Conservation (phyloP, 2,329 filamentous ascomycete species). For the Diaporthe sp. region DNA sequence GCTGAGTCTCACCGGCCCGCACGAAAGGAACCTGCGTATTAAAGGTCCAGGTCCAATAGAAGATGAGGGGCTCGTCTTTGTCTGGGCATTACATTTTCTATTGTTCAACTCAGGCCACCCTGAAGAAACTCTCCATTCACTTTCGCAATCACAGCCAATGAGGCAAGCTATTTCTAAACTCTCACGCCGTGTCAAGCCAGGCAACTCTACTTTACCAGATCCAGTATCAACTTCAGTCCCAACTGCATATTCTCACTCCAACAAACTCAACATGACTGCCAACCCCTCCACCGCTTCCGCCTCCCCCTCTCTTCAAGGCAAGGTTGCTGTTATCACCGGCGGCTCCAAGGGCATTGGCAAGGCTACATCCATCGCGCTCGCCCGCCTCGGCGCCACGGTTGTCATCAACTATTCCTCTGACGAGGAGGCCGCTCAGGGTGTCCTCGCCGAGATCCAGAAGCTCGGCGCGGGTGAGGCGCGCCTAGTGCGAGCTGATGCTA, state of each 20-base stretch:
- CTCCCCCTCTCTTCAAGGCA: slow-evolving; percentile 1
- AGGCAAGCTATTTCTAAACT: slow-evolving; percentile 4
- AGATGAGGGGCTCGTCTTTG: background rate
- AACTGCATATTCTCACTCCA: background rate
- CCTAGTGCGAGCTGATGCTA: slow-evolving; percentile 54
- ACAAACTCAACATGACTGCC: background rate
- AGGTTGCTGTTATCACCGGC: slow-evolving; percentile 70
- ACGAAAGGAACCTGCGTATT: background rate
- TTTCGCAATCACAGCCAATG: slow-evolving; percentile 2
- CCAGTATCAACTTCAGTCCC: background rate
- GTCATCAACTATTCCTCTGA: slow-evolving; percentile 70
- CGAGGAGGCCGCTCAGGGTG: slow-evolving; percentile 50
- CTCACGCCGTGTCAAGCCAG: slow-evolving; percentile 12
- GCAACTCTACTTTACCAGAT: slow-evolving; percentile 7
- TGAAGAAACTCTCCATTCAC: background rate
- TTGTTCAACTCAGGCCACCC: background rate
- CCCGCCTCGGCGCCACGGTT: slow-evolving; percentile 81
- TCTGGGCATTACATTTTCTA: background rate
- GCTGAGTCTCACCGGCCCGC: background rate
- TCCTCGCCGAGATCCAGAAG: background rate
- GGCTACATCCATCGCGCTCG: slow-evolving; percentile 90
- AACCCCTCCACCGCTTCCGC: background rate
- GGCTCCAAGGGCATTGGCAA: slow-evolving; percentile 84
- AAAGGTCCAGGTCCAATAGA: background rate
- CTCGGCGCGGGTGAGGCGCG: slow-evolving; percentile 51